Conservation (phyloP, 2,329 filamentous ascomycete genomes). For the Pseudonectria buxi region DNA sequence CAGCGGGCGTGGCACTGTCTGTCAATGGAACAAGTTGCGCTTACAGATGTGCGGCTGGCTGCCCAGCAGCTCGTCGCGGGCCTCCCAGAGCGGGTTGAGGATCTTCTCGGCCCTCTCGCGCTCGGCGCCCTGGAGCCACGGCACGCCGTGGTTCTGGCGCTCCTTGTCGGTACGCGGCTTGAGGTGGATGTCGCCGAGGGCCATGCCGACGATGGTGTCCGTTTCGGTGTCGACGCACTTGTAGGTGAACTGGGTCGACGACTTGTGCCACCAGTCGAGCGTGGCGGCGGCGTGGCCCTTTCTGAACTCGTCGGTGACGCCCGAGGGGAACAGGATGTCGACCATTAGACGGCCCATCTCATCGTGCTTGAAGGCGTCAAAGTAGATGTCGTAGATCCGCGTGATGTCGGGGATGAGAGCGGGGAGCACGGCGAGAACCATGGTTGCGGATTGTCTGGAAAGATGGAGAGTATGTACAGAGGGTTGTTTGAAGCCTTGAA, state of each 20-base stretch:
- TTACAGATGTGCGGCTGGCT: conserved; percentile 35
- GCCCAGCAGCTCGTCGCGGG: conserved; percentile 34
- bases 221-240: conserved; percentile 40
- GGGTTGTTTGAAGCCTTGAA: neutral
- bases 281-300: conserved; percentile 36
- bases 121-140: conserved; percentile 39
- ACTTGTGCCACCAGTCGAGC: conserved; percentile 32
- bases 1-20: neutral
- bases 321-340: conserved; percentile 34
- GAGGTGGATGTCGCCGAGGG: conserved; percentile 37
- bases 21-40: conserved; percentile 11
- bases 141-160: conserved; percentile 36
- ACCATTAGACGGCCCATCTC: conserved; percentile 34
- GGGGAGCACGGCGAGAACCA: conserved; percentile 37
- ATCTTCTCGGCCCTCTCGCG: conserved; percentile 37
- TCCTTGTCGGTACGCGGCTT: conserved; percentile 32
- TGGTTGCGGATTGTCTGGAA: conserved; percentile 11
- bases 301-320: conserved; percentile 32
- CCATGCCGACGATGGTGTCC: conserved; percentile 40
- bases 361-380: conserved; percentile 35
- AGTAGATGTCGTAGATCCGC: conserved; percentile 40
- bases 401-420: conserved; percentile 40
- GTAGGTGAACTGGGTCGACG: conserved; percentile 37
- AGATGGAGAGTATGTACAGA: neutral
- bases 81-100: conserved; percentile 34